A percentile compares a stretch with the other conserved stretches of the same genome.
Conservation (phyloP, 2,329 filamentous ascomycete genomes). For the Venturia effusa region DNA sequence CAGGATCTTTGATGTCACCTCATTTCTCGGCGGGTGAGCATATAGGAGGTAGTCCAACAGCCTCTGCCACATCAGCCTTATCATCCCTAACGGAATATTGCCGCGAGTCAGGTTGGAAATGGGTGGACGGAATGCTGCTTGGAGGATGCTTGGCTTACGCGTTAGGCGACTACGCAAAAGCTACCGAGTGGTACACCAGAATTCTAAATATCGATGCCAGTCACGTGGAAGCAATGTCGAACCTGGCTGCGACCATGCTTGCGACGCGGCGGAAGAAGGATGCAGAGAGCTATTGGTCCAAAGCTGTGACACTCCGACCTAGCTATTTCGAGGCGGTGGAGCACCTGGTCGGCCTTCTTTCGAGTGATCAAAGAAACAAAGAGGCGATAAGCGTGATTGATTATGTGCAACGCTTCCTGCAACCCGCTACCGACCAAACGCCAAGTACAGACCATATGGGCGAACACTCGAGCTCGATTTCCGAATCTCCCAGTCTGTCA, state of each 20-base stretch:
- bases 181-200: conserved; percentile 62
- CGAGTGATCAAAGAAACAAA: conserved; percentile 64
- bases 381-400: conserved; percentile 84
- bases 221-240: conserved; percentile 88
- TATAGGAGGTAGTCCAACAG: conserved; percentile 19
- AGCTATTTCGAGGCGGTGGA: conserved; percentile 92
- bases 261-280: conserved; percentile 73
- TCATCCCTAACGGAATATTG: conserved; percentile 65
- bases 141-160: conserved; percentile 89
- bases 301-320: conserved; percentile 71
- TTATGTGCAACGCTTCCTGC: conserved; percentile 66
- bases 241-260: conserved; percentile 79
- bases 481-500: conserved; percentile 42
- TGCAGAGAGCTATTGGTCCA: conserved; percentile 75
- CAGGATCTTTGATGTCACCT: conserved; percentile 1
- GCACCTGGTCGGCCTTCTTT: conserved; percentile 80
- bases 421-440: conserved; percentile 36
- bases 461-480: conserved; percentile 49
- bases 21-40: neutral
- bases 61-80: conserved; percentile 55
- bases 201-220: conserved; percentile 48
- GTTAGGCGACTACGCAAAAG: conserved; percentile 70
- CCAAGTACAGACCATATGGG: conserved; percentile 44
- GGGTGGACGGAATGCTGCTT: conserved; percentile 86
- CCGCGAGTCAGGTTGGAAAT: conserved; percentile 71